Evolutionary conservation across 1,284 basidiomycete genomes (phyloP).

Genomic region (Inonotus hispidus): DNA sequence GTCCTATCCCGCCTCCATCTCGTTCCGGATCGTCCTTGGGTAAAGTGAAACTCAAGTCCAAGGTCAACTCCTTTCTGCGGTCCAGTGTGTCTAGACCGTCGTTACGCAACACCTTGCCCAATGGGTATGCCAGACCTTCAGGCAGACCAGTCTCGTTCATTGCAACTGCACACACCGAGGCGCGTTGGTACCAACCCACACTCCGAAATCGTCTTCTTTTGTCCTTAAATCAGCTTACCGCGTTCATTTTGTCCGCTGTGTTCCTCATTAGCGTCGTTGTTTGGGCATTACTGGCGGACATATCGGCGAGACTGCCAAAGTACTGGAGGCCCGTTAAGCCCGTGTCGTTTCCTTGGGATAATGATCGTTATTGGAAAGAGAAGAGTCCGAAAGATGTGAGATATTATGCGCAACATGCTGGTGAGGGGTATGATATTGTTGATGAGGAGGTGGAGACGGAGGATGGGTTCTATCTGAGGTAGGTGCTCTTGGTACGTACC

Average conservation of each 20-base stretch:
- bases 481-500: constrained; percentile 14
- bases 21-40: constrained; percentile 1
- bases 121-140: neutral
- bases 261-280: constrained; percentile 39
- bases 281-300: constrained; percentile 33
- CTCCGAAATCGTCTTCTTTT: constrained; percentile 27
- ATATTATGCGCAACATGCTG: constrained; percentile 46
- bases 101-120: neutral
- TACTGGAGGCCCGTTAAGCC: constrained; percentile 22
- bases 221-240: constrained; percentile 37
- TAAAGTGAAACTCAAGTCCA: neutral
- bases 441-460: constrained; percentile 52
- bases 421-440: constrained; percentile 45
- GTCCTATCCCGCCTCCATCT: neutral
- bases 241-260: constrained; percentile 41
- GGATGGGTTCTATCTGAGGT: constrained; percentile 49
- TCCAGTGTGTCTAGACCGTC: neutral
- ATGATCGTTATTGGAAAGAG: constrained; percentile 40
- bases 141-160: constrained; percentile 17
- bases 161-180: neutral
- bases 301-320: constrained; percentile 25
- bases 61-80: neutral
- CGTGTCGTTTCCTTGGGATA: constrained; percentile 39
- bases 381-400: constrained; percentile 46
- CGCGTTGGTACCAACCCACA: constrained; percentile 3